Percentiles rank a stretch among this genome's conserved stretches.
Evolutionary conservation across 345 rosid genomes (phyloP).

Genomic region (Balakata baccata): DNA sequence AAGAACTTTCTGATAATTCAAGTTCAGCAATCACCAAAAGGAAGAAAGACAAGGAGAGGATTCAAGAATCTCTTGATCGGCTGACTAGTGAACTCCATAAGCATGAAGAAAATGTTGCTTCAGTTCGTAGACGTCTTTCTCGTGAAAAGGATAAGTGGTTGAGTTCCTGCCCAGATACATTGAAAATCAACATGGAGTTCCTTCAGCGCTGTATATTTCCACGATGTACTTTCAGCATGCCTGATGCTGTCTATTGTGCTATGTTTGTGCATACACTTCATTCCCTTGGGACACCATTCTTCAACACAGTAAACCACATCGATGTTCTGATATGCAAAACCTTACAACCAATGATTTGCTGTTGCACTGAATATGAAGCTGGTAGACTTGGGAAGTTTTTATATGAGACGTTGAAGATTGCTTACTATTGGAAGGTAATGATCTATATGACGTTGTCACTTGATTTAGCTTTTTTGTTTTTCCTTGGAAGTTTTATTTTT

Average conservation of each 20-base stretch:
- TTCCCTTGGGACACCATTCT: conserved; percentile 94
- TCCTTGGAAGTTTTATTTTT: neutral
- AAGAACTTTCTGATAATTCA: conserved; percentile 92
- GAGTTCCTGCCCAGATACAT: conserved; percentile 95
- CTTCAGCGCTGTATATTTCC: conserved; percentile 99
- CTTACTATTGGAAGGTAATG: conserved; percentile 92
- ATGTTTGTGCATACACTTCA: conserved; percentile 98
- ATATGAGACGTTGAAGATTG: conserved; percentile 90
- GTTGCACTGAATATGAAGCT: conserved; percentile 98
- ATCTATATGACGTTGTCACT: neutral
- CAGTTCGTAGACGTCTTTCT: conserved; percentile 83
- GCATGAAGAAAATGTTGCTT: conserved; percentile 94
- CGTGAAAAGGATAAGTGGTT: conserved; percentile 95
- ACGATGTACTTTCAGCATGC: conserved; percentile 99
- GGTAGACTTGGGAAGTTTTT: conserved; percentile 95
- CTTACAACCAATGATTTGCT: conserved; percentile 99
- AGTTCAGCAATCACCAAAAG: conserved; percentile 91
- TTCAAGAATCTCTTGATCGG: conserved; percentile 97
- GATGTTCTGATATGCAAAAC: conserved; percentile 97
- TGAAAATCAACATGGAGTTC: conserved; percentile 99
- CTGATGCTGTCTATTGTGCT: conserved; percentile 98
- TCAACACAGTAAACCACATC: conserved; percentile 97
- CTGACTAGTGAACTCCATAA: conserved; percentile 70
- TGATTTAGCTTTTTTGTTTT: neutral
- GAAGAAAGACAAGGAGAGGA: conserved; percentile 98